Evolutionary conservation across 75 land plant species (phyloP), one percentile per base, ranked within the genome.

Genomic region (Pinus tabuliformis): DNA sequence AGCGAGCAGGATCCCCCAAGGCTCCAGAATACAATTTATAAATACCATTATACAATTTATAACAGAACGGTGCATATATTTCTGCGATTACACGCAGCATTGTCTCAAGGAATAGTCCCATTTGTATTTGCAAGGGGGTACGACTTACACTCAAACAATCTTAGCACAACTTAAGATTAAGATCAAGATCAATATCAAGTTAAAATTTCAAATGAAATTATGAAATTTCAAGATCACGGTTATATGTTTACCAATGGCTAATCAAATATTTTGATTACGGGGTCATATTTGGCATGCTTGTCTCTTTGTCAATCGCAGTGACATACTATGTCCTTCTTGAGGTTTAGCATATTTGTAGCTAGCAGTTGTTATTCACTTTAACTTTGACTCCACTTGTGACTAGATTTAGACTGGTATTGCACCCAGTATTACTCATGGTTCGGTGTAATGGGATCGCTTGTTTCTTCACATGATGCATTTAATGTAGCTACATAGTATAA

Each of bases 271-370:
- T 21, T 75, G 33, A 49, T 63, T 85, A 77, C 95, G 91, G 96
- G 84, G 94, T 93, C 7, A 91, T 93, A 33, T 91, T 93, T 79
- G 96, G 96, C 9, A 91, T 80, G 88, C 77, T 93, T 33, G 84
- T 86, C 11, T 83, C 96, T 14, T 81, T 93, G 74, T 94, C 96
- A 0, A 79, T 89, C 21, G 79, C 93, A 68, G 72, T 93, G 15
- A 73, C 80, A 30, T 93, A 91, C 78, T 86, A 86, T 4, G 3
- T 37, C 39, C 39, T 37, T 37, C 39, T 37, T 37, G 5, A 37
- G 39, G 39, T 37, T 30, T 30, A 30, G 1, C 30, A 30, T 30
- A 30, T 30, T 30, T 30, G 30, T 30, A 30, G 30, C 30, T 30
- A 0, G 30, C 30, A 1, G 1, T 30, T 30, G 30, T 30, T 30